Percentiles rank a stretch among this genome's conserved stretches.
These are phyloP conservation scores for Paecilomyces niveus DNA, from an alignment of 2,329 filamentous ascomycete species.

Conservation along the genomic window DNA sequence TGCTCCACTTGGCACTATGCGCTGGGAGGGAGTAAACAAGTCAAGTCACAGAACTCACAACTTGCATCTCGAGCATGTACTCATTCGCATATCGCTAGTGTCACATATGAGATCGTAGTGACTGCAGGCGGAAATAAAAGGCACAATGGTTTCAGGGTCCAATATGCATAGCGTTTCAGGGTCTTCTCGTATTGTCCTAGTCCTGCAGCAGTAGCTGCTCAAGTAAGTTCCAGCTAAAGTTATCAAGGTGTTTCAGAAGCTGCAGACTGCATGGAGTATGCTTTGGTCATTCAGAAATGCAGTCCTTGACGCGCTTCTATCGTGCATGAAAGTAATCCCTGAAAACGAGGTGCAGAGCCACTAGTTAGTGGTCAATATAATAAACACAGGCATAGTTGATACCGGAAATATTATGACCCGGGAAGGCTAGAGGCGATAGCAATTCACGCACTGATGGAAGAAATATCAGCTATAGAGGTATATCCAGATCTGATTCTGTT, in stretches of 20 bases:
- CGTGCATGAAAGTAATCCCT: no score
- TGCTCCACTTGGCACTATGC: background rate
- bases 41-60: background rate
- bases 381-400: no score
- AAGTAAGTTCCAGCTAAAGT: background rate
- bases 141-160: background rate
- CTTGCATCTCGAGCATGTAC: background rate
- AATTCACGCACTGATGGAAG: no score
- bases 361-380: no score
- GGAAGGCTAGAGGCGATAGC: no score
- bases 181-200: background rate
- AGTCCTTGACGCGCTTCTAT: no score
- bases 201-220: background rate
- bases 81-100: no score
- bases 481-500: no score
- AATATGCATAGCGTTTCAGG: background rate
- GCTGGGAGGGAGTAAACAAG: background rate
- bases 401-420: no score
- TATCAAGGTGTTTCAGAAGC: background rate
- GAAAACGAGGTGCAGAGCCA: no score
- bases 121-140: background rate
- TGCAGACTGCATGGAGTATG: background rate
- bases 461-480: no score
- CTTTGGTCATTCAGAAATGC: no score
- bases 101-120: background rate